Conservation (phyloP, 1,284 basidiomycete genomes). For the Cutaneotrichosporon spelunceum region DNA sequence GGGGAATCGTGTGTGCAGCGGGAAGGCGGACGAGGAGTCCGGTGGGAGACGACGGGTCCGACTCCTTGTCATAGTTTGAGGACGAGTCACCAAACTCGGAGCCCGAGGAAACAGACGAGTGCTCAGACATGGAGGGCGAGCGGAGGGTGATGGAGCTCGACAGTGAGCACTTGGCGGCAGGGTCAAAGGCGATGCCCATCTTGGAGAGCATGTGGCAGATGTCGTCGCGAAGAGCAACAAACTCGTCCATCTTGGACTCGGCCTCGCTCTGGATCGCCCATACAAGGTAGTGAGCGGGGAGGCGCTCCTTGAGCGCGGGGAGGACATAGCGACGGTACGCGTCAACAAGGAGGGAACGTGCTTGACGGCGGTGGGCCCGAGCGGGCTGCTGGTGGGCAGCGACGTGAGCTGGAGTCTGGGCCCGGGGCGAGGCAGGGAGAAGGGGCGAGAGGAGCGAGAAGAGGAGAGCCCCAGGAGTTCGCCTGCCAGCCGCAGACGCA, state of each 20-base stretch:
- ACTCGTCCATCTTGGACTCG: constrained; percentile 34
- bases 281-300: constrained; percentile 46
- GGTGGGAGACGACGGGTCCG: constrained; percentile 12
- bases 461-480: constrained; percentile 44
- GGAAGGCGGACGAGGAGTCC: constrained; percentile 44
- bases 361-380: constrained; percentile 62
- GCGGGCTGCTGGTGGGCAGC: constrained; percentile 47
- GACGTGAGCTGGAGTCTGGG: constrained; percentile 21
- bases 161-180: constrained; percentile 2
- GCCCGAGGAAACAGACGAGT: constrained; percentile 20
- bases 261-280: constrained; percentile 46
- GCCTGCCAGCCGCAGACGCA: constrained; percentile 20
- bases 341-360: constrained; percentile 71
- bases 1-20: constrained; percentile 38
- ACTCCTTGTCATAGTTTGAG: constrained; percentile 13
- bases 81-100: constrained; percentile 13
- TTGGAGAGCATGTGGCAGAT: constrained; percentile 31
- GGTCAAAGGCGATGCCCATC: constrained; percentile 29
- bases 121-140: constrained; percentile 14
- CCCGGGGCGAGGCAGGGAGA: constrained; percentile 24
- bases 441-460: constrained; percentile 48
- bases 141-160: not conserved
- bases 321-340: constrained; percentile 67
- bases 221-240: constrained; percentile 32
- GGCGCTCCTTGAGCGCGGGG: constrained; percentile 50